phyloP scores from a whole-genome alignment of 2,329 filamentous ascomycete genomes.

The Cryphonectria naterciae region DNA sequence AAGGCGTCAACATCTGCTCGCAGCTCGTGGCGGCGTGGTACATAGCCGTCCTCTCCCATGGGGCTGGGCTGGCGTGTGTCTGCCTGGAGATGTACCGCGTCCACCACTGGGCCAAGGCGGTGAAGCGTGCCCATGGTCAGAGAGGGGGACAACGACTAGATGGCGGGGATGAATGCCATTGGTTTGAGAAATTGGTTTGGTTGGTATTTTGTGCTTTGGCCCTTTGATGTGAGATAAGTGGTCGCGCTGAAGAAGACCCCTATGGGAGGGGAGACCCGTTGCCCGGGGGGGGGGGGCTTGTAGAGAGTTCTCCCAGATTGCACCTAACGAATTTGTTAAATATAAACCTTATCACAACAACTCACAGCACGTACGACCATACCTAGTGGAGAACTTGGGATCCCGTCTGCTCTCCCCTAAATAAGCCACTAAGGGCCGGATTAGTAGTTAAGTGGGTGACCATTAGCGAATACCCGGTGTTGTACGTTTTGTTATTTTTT shows the following conservation, averaged over 20 bases:
- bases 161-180: too few relatives aligned
- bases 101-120: neutral
- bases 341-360: neutral
- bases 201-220: too few relatives aligned
- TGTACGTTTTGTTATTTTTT: conserved; percentile 6
- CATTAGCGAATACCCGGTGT: conserved; percentile 15
- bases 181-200: too few relatives aligned
- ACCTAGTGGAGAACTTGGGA: neutral
- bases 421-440: conserved; percentile 5
- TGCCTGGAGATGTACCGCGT: neutral
- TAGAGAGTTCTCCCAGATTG: neutral
- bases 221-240: neutral
- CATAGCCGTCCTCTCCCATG: neutral
- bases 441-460: conserved; percentile 6
- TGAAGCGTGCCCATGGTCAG: neutral
- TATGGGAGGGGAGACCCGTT: neutral
- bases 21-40: neutral
- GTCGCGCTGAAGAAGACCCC: neutral
- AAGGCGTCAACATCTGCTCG: neutral
- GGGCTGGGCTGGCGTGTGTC: neutral
- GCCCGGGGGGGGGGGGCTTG: too few relatives aligned
- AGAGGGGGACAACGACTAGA: neutral
- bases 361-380: neutral
- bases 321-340: neutral
- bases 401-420: conserved; percentile 8